These are phyloP conservation scores for Ceriops zippeliana DNA, from an alignment of 345 rosid species.

Conservation along the genomic window DNA sequence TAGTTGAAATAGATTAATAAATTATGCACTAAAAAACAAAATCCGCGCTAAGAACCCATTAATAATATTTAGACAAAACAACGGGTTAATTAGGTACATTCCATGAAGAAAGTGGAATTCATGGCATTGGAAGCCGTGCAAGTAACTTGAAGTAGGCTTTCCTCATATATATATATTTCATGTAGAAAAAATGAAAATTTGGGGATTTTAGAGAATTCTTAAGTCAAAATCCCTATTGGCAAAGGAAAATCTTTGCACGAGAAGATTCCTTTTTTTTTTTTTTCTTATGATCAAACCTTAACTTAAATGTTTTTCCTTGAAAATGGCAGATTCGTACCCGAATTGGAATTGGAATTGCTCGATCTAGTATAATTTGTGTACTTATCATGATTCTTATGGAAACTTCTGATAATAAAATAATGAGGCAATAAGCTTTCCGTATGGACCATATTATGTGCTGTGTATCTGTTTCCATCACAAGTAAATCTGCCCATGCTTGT, in stretches of 20 bases:
- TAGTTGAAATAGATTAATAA: not conserved
- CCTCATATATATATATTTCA: no score
- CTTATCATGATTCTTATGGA: slow-evolving; percentile 4
- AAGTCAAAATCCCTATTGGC: no score
- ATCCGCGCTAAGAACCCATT: not conserved
- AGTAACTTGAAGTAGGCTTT: no score
- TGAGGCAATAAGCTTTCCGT: slow-evolving; percentile 13
- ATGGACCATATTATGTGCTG: slow-evolving; percentile 2
- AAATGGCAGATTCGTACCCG: not conserved
- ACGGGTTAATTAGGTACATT: no score
- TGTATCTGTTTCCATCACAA: slow-evolving; percentile 20
- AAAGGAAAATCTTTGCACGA: no score
- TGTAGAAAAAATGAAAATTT: no score
- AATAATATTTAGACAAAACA: not conserved
- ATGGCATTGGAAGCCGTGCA: no score
- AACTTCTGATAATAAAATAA: not conserved
- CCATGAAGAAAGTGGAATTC: no score
- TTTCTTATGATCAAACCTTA: not conserved
- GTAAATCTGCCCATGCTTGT: slow-evolving; percentile 8
- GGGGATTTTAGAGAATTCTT: no score
- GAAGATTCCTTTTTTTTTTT: no score
- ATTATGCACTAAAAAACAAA: not conserved
- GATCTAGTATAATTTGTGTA: not conserved
- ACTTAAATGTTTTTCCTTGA: not conserved
- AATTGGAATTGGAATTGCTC: not conserved